A percentile compares a stretch with the other conserved stretches of the same genome.
Evolutionary conservation across 2,329 filamentous ascomycete genomes (phyloP).

Genomic region (Alternaria gaisen): DNA sequence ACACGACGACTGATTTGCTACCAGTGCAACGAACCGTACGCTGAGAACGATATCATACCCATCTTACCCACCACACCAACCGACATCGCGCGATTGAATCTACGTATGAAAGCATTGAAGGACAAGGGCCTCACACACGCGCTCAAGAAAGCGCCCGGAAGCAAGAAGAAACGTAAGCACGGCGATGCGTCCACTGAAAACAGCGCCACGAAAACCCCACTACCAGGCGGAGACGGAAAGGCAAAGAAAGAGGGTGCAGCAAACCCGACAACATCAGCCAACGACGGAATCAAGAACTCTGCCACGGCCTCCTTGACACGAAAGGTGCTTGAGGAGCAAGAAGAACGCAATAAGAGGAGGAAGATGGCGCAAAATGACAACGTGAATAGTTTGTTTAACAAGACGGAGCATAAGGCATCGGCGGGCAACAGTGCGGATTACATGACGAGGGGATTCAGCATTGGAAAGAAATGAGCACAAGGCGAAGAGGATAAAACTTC

Average conservation of each 20-base stretch:
- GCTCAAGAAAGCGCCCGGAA: constrained; percentile 77
- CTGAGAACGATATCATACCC: constrained; percentile 78
- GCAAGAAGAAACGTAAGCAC: constrained; percentile 80
- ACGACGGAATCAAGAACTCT: constrained; percentile 81
- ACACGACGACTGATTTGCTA: constrained; percentile 17
- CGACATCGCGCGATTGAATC: constrained; percentile 73
- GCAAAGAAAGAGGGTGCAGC: constrained; percentile 27
- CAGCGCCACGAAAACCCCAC: constrained; percentile 19
- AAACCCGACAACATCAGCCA: constrained; percentile 7
- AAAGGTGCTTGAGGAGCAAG: constrained; percentile 86
- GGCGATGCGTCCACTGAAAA: constrained; percentile 14
- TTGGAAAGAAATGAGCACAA: constrained; percentile 39
- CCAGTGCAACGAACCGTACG: constrained; percentile 79
- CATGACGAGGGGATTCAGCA: constrained; percentile 60
- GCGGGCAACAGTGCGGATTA: constrained; percentile 58
- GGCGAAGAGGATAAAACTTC: background rate
- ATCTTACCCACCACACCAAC: constrained; percentile 76
- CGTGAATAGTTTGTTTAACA: constrained; percentile 59
- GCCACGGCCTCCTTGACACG: constrained; percentile 86
- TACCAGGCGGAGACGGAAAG: constrained; percentile 36
- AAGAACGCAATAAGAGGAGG: constrained; percentile 79
- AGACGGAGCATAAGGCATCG: constrained; percentile 45
- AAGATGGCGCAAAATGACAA: constrained; percentile 69
- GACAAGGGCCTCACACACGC: constrained; percentile 82
- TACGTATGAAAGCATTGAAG: constrained; percentile 73